Conservation (phyloP, 2,329 filamentous ascomycete genomes). For the Talaromyces amestolkiae region DNA sequence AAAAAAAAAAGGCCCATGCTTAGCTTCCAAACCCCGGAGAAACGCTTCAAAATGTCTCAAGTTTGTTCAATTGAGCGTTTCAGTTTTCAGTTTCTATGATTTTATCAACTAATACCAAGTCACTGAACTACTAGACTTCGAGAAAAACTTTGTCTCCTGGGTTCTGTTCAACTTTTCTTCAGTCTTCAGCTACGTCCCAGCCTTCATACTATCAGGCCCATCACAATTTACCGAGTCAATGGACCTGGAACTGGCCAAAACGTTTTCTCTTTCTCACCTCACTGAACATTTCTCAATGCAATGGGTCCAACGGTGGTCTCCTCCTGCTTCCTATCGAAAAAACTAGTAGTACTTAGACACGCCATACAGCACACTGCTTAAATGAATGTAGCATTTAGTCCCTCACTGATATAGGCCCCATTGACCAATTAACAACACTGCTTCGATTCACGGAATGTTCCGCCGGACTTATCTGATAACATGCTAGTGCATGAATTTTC, state of each 20-base stretch:
- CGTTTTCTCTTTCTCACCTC: not conserved
- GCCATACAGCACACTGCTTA: not conserved
- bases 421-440: not conserved
- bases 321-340: not conserved
- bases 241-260: constrained; percentile 7
- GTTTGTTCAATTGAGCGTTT: constrained; percentile 13
- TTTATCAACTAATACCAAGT: not conserved
- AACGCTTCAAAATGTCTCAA: constrained; percentile 17
- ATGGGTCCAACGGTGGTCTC: constrained; percentile 1
- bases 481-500: not conserved
- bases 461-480: not conserved
- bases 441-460: not conserved
- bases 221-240: constrained; percentile 7
- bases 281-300: not conserved
- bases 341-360: not conserved
- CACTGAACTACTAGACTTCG: not conserved
- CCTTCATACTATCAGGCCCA: not conserved
- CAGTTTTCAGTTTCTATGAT: not conserved
- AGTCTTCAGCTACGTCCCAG: not conserved
- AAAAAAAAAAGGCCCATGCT: not conserved
- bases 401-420: not conserved
- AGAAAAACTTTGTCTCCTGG: not conserved
- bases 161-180: not conserved
- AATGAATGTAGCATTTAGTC: not conserved
- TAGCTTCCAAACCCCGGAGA: not conserved